Base-by-base conservation (phyloP, 1,284 basidiomycete genomes). In the Vanrija sp. region DNA sequence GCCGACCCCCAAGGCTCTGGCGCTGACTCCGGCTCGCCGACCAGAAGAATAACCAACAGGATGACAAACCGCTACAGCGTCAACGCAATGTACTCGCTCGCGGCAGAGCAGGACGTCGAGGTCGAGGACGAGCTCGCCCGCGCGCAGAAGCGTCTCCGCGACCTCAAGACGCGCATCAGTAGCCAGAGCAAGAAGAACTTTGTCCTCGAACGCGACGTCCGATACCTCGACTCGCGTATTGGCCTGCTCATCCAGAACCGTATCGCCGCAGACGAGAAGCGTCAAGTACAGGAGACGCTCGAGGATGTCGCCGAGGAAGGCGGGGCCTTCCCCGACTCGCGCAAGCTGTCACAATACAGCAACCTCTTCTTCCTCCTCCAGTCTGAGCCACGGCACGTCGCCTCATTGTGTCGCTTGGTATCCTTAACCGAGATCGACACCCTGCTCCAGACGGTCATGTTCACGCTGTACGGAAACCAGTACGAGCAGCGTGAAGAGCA, bases 131-230 rank as follows among this genome's bases (percentile, higher is more conserved):
- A 98, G 75, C 80, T 98, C 55, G 93, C 94, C 9, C 81, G 91
- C 88, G 96, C 95, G 38, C 95, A 98, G 80, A 96, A 95, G 77
- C 88, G 92, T 44, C 79, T 99, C 43, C 82, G 96, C 31, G 94
- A 98, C 65, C 83, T 98, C 65, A 98, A 99, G 78, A 83, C 87
- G n/a, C 88, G 92, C 67, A 99, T 99, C 62, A 98, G 93, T 20
- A 87, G 90, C 0, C 96, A 98, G 78, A 95, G 90, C 50, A 98
- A 99, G 82, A 97, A 95, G 83, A 99, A 98, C 78, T 98, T 98
- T 72, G 92, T 98, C 24, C 83, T 98, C 25, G 95, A 98, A 75
- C 85, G 95, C 45, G 96, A 99, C 76, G 96, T 98, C 37, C 87
- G 96, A 46, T 98, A 98, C 76, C 85, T 99, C 49, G 96, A 99